Evolutionary conservation across 192 early-diverging fungal species (phyloP), one percentile per base, ranked within the genome.

Genomic region (Chytriomyces sp.): DNA sequence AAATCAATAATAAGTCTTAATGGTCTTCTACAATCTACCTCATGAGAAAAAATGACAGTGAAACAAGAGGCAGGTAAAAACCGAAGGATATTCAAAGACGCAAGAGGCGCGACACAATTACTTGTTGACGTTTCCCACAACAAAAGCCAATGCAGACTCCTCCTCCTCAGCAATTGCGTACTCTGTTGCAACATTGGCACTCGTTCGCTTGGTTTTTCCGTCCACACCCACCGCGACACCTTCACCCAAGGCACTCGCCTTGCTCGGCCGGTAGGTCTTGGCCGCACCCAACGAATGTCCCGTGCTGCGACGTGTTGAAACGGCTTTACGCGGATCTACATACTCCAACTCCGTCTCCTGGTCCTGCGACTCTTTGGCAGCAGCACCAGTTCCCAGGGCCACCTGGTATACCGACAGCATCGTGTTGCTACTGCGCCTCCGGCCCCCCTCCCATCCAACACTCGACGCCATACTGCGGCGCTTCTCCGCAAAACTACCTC

Each of bases 121-220:
- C 22, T 49, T 49, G 44, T 14, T n/a, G 14, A 0, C 44, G 44
- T n/a, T n/a, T 17, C 68, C 68, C 10, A 70, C 39, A 31, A 70
- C 68, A 59, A 59, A 70, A 30, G 68, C 68, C 8, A 70, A 28
- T 30, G 68, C 68, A 58, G 68, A 70, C 12, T 59, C 68, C 0
- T 57, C 39, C n/a, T 57, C 44, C 44, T 49, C 44, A n/a, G 44
- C 17, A 22, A 49, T 49, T 2, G 44, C 44, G 44, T 49, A 49
- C 2, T 49, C 44, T 2, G 44, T 22, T 40, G 56, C 36, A 8
- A 31, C 22, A 58, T 32, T 36, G 7, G 10, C 39, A 2, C 56
- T 59, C 39, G 14, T 57, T 36, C 68, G 37, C 39, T 59, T 53
- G 10, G 14, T 56, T 22, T 56, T 69, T 31, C 40, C 40, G 25